Evolutionary conservation across 371 early-diverging fungal genomes (phyloP), one percentile per base, ranked within the genome.

Genomic region (Mucor irregularis): DNA sequence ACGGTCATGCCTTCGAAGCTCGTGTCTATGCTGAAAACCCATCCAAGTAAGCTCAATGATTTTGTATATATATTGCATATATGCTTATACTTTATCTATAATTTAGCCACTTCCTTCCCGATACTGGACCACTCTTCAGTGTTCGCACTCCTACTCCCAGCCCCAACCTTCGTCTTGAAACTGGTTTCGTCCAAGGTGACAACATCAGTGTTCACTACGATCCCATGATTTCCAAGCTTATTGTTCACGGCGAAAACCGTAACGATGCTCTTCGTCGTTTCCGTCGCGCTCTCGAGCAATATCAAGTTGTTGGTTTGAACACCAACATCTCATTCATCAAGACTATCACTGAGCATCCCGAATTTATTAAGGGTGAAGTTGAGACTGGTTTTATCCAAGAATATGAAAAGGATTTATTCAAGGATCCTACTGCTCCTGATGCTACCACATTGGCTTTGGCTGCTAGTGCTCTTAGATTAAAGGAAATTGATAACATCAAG

Each of bases 11-110:
- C 10, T 95, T 99, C 58, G 99, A 96, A 73, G 94, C 98, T 1
- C 89, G 99, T 67, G 92, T 99, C 52, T 97, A 96, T 70, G 99
- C 99, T 33, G 99, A 99, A 80, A 94, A 95, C 68, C 95, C 97
- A 1, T 82, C 78, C 35, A 89, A 90, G 83, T 88, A 85, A 73
- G 67, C 30, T 21, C 17, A 17, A 10, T 11, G 2, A 11, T 21
- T 35, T 35, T 11, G 5, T n/a, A 13, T 52, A n/a, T 26, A 7
- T 49, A 5, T 22, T 11, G 5, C 10, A 11, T 14, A n/a, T n/a
- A 46, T 35, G 0, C 10, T 34, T 26, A 42, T 5, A 14, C 11
- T 48, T 48, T 44, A 25, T 40, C 14, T 54, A 6, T 38, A 45
- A 24, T 21, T n/a, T 55, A 90, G 87, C 58, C 83, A 88, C 65